Evolutionary conservation across 345 rosid genomes (phyloP), one percentile per base, ranked within the genome.

Genomic region (Kandelia obovata): DNA sequence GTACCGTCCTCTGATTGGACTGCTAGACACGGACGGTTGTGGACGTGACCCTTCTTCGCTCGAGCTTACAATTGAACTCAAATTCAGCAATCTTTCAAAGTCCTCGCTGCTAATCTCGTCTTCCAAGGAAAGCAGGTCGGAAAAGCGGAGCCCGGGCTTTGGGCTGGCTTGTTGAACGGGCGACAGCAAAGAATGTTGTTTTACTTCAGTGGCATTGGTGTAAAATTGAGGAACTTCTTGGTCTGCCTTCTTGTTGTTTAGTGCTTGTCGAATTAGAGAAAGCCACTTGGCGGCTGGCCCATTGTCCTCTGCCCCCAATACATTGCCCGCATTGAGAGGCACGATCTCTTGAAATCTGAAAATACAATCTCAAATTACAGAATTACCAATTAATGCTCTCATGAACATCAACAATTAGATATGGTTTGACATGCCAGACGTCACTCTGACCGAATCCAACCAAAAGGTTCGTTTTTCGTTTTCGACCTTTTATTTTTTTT

Each of bases 281-380:
- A 91, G 79, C 97, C 97, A 91, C 78, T 86, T 84, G 71, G 83
- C 75, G n/a, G 91, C 97, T 0, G 97, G 97, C 0, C 83, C 84
- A 51, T 72, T 85, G 77, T 89, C 96, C 68, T 86, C 97, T 6
- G 96, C 88, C 57, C 95, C 97, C 1, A 91, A 82, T 3, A 91
- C 96, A 74, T 91, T 91, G 16, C 92, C 96, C 0, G 92, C 96
- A 58, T 91, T 91, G 39, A 91, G 71, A 27, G 97, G 97, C 62
- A 91, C 97, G 7, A 91, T 89, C 77, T 91, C 97, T 76, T 91
- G 97, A 78, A 89, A 91, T 79, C 97, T 91, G 71, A 21, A 21
- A 27, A 2, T 21, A 32, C 28, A 13, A 13, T 43, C 17, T 43
- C 49, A 13, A 13, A 3, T 43, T 43, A 43, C 49, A 43, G 13